These are phyloP conservation scores for Echites panduratus DNA, from an alignment of 257 asterid genomes.

Conservation along the genomic window DNA sequence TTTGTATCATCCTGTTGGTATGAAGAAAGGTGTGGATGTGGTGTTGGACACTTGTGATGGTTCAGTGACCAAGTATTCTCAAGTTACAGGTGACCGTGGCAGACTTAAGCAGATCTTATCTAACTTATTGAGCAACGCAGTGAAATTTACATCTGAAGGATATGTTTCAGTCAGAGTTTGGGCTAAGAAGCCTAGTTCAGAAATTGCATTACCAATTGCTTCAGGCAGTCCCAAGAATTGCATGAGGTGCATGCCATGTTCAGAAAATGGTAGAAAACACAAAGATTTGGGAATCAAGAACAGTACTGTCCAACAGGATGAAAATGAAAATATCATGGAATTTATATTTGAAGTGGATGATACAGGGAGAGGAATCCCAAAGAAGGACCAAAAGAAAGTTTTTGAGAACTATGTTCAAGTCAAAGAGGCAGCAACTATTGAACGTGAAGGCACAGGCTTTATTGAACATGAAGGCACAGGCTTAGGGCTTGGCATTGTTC, in stretches of 20 bases:
- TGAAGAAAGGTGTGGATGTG: constrained; percentile 67
- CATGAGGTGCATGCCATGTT: constrained; percentile 25
- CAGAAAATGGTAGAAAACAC: constrained; percentile 16
- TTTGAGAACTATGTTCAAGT: constrained; percentile 89
- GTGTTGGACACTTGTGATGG: constrained; percentile 61
- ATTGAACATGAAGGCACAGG: constrained; percentile 75
- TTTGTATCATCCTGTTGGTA: constrained; percentile 45
- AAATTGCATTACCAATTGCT: constrained; percentile 26
- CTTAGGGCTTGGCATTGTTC: constrained; percentile 84
- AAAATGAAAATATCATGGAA: constrained; percentile 48
- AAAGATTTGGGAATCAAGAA: constrained; percentile 23
- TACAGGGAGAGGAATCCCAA: constrained; percentile 83
- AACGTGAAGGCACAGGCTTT: constrained; percentile 74
- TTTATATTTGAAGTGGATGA: constrained; percentile 71
- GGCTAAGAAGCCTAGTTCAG: constrained; percentile 45
- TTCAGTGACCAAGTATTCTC: constrained; percentile 29
- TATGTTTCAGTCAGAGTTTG: constrained; percentile 55
- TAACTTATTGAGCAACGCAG: constrained; percentile 71
- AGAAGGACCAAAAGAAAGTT: constrained; percentile 49
- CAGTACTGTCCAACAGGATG: constrained; percentile 30
- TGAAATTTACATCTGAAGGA: constrained; percentile 68
- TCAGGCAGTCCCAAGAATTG: constrained; percentile 19
- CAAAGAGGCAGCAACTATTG: constrained; percentile 39
- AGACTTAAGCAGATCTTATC: constrained; percentile 59
- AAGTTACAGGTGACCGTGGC: constrained; percentile 56